Evolutionary conservation across 495 filamentous ascomycete species (phyloP), one percentile per base, ranked within the genome.

Genomic region (Bombardia bombarda): DNA sequence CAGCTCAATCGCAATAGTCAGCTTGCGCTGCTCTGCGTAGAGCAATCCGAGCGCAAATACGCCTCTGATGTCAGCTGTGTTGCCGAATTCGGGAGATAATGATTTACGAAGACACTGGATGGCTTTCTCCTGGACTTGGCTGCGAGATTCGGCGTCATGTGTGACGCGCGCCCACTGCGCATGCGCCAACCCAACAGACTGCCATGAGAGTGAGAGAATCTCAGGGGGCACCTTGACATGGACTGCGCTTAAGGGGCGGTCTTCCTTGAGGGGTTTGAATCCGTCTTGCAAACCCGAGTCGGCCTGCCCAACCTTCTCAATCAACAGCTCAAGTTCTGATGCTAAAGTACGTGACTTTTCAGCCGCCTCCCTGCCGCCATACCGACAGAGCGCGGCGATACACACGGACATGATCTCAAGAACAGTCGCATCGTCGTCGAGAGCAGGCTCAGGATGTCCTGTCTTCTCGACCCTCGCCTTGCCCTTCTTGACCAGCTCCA

Each of bases 151-250:
- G 10, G 82, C 79, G 36, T 90, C 73, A 34, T 77, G 80, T 5
- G 88, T 95, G 60, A 81, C 73, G 13, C 79, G 74, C 32, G 90
- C 86, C 87, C 89, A 95, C 43, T 84, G 79, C 1, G 89, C 86
- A 47, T 88, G 79, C 22, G 83, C 80, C 47, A 90, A 73, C 19
- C 90, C 92, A 49, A 95, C 77, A 9, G 83, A 86, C 46, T 84
- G 73, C 70, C 89, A 90, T 7, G 86, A 75, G 31, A 74, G 57
- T 5, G 85, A 81, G 23, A 90, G 53, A 12, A 77, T 69, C 2
- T 61, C 53, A 2, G 72, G 66, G 25, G 77, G 58, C 4, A 87
- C 62, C 13, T 53, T 12, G 24, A 14, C 23, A 7, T 23, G 33
- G 18, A 20, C 10, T 55, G 14, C 59, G 50, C 19, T 67, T 9